Base-by-base conservation (phyloP, 345 rosid genomes). In the Eucalyptus erythrocorys region DNA sequence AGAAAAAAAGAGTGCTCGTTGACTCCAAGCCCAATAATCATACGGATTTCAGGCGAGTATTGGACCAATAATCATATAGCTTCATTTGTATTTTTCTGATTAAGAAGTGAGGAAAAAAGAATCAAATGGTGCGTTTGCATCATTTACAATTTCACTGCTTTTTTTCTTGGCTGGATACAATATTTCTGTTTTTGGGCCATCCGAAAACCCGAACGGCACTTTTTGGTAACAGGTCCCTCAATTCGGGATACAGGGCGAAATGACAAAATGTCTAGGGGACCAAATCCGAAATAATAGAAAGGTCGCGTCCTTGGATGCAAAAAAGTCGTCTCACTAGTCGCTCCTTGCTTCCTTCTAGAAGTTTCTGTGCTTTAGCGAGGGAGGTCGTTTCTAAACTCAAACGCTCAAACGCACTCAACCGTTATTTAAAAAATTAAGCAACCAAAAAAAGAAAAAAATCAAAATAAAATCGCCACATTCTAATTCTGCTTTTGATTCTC, bases 21-120 rank as follows among this genome's bases (percentile, higher is more conserved):
- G 4, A 53, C 59, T 24, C 12, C 27, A 22, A 22, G 27, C 27
- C 59, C 61, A 55, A 22, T 22, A 55, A 55, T 55, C 11, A 55
- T 55, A 55, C 5, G 27, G 10, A 55, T 0, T 22, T 55, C 30
- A 1, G 10, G 61, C 22, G 61, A 55, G 27, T 55, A 22, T 55
- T 55, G 27, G 12, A n/a, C n/a, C n/a, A n/a, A n/a, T n/a, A n/a
- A n/a, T n/a, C n/a, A 1, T 30, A 3, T 61, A 27, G 1, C 4
- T 61, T 61, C 68, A 27, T 12, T 61, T 30, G 71, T 12, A 30
- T n/a, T 61, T 61, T 61, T 61, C 50, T 61, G 1, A 13, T 13
- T 7, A 61, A 30, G 4, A 4, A 6, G 71, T 14, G 4, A 13
- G 8, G 71, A 61, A 26, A 27, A n/a, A 61, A 9, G 71, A 30